Base-by-base conservation (phyloP, 768 basidiomycete genomes). In the Trametes cubensis region DNA sequence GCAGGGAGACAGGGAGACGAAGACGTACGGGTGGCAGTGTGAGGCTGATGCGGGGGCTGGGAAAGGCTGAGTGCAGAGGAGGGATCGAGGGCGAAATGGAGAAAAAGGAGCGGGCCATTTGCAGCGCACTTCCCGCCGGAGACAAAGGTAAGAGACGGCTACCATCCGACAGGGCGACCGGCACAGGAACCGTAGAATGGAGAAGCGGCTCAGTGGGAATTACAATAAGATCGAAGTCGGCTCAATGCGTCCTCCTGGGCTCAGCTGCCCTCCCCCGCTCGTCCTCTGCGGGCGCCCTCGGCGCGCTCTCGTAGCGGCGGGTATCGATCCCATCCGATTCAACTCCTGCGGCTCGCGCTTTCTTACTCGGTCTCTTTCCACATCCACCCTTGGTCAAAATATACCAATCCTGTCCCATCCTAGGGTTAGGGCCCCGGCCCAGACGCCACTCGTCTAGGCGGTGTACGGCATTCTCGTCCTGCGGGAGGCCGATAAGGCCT, bases 111-210 rank as follows among this genome's bases (percentile, higher is more conserved):
- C 47, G 49, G 54, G 42, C 54, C 54, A 50, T 56, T 60, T 59
- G 54, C 50, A 52, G 58, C 49, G 54, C 55, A 45, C 47, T 64
- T 64, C 58, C 63, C 58, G 63, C 63, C 58, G 63, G 58, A 60
- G 63, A 64, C 63, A 64, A 64, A 64, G 63, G 49, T 49, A 64
- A 26, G 41, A 38, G 55, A 54, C 51, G 49, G 46, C 18, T 20
- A 18, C 41, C 41, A 49, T 46, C 49, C 18, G 58, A n/a, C 47
- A 46, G 55, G 47, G 58, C 58, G 48, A 51, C 58, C 63, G 63
- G 63, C 58, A 64, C 58, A 64, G 54, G 63, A 60, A 60, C 63
- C 63, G 63, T 52, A 64, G 63, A 64, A 64, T 64, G 54, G 54
- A 64, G 63, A 64, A 64, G 48, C 58, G 58, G 56, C 50, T 34